Evolutionary conservation across 306 rosid species (phyloP).

Genomic region (barrel medic (Medicago truncatula)): MtrunA17r5.0-ANR NC_053042.1:22013001-22013500

Average conservation of each 20-base stretch:
- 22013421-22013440: too few relatives aligned
- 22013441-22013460: too few relatives aligned
- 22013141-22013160: conserved; percentile 91
- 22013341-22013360: conserved; percentile 10
- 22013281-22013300: conserved; percentile 11
- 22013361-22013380: conserved; percentile 4
- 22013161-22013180: conserved; percentile 82
- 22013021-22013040: conserved; percentile 92
- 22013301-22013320: conserved; percentile 15
- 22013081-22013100: conserved; percentile 72
- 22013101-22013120: conserved; percentile 78
- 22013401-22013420: too few relatives aligned
- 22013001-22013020: conserved; percentile 27
- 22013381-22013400: neutral
- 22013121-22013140: conserved; percentile 96
- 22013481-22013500: too few relatives aligned
- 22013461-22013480: too few relatives aligned
- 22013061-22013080: conserved; percentile 86
- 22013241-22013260: conserved; percentile 17
- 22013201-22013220: conserved; percentile 91
- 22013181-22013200: conserved; percentile 95
- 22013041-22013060: conserved; percentile 99
- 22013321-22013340: neutral
- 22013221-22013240: conserved; percentile 71
- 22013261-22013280: neutral